Percentiles rank a stretch among this genome's conserved stretches.
These are phyloP conservation scores for Thymus mandschuricus DNA, from an alignment of 257 asterid genomes.

Conservation along the genomic window DNA sequence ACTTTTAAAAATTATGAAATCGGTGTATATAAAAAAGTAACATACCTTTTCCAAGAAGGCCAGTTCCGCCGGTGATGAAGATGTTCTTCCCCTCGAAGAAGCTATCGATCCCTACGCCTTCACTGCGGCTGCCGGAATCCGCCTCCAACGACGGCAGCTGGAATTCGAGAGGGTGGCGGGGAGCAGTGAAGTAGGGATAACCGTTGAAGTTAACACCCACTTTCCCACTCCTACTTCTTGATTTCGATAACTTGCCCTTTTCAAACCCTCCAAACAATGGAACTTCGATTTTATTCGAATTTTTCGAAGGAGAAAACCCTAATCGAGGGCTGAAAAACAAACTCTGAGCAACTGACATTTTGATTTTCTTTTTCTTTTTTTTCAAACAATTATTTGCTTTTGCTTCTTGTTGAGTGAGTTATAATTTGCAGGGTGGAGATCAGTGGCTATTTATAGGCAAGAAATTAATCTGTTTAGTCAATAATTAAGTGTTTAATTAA, in stretches of 20 bases:
- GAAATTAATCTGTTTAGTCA: neutral
- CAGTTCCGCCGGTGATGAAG: constrained; percentile 65
- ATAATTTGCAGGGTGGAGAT: neutral
- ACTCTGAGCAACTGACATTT: constrained; percentile 25
- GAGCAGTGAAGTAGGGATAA: constrained; percentile 27
- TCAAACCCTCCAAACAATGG: neutral
- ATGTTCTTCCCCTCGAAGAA: constrained; percentile 54
- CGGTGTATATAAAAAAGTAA: too few species aligned
- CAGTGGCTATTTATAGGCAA: constrained; percentile 1
- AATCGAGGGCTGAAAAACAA: neutral
- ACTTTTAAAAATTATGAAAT: neutral
- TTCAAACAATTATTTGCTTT: neutral
- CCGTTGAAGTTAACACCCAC: constrained; percentile 14
- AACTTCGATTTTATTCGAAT: neutral
- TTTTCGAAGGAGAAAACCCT: neutral
- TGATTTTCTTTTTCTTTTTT: neutral
- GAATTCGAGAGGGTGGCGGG: constrained; percentile 37
- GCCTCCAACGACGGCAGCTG: constrained; percentile 12
- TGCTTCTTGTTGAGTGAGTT: neutral
- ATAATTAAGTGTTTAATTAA: neutral
- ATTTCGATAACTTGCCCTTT: neutral
- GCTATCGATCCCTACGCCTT: constrained; percentile 56
- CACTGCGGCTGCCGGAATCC: neutral
- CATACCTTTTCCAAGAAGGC: constrained; percentile 66
- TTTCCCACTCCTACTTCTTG: neutral